Evolutionary conservation across 345 rosid genomes (phyloP).

Genomic region (Gossypium australe): DNA sequence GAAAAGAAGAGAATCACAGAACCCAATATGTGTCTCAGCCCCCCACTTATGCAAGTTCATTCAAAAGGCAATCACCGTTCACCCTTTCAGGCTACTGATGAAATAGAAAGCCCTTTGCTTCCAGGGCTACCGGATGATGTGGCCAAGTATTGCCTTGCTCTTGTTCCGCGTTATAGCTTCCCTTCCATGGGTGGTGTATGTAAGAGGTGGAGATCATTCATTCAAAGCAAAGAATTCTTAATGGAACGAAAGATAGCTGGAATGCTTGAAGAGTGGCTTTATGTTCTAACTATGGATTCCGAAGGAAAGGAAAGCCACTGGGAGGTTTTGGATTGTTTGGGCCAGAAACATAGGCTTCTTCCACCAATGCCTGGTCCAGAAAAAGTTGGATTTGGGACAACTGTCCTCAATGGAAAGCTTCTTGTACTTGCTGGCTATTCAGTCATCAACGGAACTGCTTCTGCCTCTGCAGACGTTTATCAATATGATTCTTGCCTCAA

Average conservation of each 20-base stretch:
- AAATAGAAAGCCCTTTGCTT: constrained; percentile 39
- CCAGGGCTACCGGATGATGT: constrained; percentile 94
- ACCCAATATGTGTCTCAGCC: constrained; percentile 33
- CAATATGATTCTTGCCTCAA: constrained; percentile 80
- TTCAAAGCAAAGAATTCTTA: constrained; percentile 77
- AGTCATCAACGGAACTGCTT: constrained; percentile 36
- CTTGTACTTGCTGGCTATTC: constrained; percentile 73
- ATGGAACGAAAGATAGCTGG: constrained; percentile 61
- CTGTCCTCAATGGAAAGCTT: constrained; percentile 67
- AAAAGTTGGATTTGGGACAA: constrained; percentile 69
- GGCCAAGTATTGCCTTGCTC: constrained; percentile 73
- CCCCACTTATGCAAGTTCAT: constrained; percentile 18
- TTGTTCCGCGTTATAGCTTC: constrained; percentile 64
- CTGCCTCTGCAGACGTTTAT: constrained; percentile 63
- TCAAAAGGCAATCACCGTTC: constrained; percentile 32
- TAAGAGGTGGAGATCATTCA: constrained; percentile 79
- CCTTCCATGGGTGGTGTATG: constrained; percentile 75
- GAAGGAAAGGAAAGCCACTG: constrained; percentile 70
- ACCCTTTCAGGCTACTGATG: constrained; percentile 31
- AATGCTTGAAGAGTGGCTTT: constrained; percentile 81
- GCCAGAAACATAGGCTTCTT: constrained; percentile 48
- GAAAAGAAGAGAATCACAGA: constrained; percentile 45
- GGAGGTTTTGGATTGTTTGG: constrained; percentile 71
- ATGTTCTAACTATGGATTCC: constrained; percentile 53
- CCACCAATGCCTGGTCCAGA: constrained; percentile 75